Evolutionary conservation across 2,329 filamentous ascomycete genomes (phyloP).

Genomic region (Aspergillus vadensis): DNA sequence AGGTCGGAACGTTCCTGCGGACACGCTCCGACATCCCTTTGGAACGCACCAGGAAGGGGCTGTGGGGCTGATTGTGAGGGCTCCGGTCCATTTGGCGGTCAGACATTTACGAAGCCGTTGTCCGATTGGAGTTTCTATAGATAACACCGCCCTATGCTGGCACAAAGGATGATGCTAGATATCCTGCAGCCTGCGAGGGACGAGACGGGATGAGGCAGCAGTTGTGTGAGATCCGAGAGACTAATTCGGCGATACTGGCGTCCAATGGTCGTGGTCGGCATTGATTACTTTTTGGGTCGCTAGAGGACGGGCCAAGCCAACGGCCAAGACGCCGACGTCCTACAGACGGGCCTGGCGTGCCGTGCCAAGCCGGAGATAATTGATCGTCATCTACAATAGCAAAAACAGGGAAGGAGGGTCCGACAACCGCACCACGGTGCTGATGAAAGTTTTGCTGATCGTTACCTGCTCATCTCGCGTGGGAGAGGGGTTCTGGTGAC

Average conservation of each 20-base stretch:
- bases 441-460: not conserved
- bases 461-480: not conserved
- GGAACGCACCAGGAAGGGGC: too few species aligned
- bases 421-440: not conserved
- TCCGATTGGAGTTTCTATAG: too few species aligned
- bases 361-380: slow-evolving; percentile 3
- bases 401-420: not conserved
- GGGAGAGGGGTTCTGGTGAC: not conserved
- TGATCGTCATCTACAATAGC: not conserved
- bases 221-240: too few species aligned
- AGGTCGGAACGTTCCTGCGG: too few species aligned
- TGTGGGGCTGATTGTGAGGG: too few species aligned
- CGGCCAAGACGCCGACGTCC: not conserved
- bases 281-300: not conserved
- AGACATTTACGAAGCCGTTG: too few species aligned
- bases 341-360: not conserved
- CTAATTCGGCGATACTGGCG: not conserved
- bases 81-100: too few species aligned
- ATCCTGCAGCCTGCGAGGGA: too few species aligned
- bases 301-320: not conserved
- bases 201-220: too few species aligned
- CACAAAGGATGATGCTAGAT: too few species aligned
- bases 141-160: too few species aligned
- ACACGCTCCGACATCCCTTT: too few species aligned
- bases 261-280: not conserved